phyloP scores from a whole-genome alignment of 257 asterid genomes.

The Fraxinus anomala region DNA sequence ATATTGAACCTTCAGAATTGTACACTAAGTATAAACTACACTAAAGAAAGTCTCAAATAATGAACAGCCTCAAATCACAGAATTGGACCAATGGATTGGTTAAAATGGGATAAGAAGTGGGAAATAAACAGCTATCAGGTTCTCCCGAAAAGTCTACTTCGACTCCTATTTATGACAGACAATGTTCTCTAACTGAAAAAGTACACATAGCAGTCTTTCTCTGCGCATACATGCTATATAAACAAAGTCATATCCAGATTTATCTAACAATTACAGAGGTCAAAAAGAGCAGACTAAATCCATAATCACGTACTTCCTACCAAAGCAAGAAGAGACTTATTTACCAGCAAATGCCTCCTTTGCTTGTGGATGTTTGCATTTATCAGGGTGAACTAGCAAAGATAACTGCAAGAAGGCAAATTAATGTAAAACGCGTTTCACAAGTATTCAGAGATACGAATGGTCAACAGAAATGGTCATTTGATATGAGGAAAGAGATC shows the following conservation, averaged over 20 bases:
- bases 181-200: background rate
- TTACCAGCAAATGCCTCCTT: constrained; percentile 99
- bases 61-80: background rate
- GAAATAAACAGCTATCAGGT: background rate
- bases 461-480: constrained; percentile 7
- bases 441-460: background rate
- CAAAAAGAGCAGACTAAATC: constrained; percentile 11
- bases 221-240: background rate
- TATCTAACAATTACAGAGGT: constrained; percentile 15
- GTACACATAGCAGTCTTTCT: background rate
- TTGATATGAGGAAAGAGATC: constrained; percentile 13
- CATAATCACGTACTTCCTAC: constrained; percentile 20
- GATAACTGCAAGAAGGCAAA: constrained; percentile 61
- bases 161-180: background rate
- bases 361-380: constrained; percentile 97
- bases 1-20: constrained; percentile 8
- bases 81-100: constrained; percentile 10
- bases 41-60: constrained; percentile 1
- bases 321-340: constrained; percentile 19
- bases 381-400: constrained; percentile 97
- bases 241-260: constrained; percentile 3
- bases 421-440: background rate
- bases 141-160: constrained; percentile 5
- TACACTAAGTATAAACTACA: constrained; percentile 6
- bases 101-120: background rate